These are phyloP conservation scores for Hapsidospora chrysogenum DNA, from an alignment of 495 filamentous ascomycete genomes.

Conservation along the genomic window DNA sequence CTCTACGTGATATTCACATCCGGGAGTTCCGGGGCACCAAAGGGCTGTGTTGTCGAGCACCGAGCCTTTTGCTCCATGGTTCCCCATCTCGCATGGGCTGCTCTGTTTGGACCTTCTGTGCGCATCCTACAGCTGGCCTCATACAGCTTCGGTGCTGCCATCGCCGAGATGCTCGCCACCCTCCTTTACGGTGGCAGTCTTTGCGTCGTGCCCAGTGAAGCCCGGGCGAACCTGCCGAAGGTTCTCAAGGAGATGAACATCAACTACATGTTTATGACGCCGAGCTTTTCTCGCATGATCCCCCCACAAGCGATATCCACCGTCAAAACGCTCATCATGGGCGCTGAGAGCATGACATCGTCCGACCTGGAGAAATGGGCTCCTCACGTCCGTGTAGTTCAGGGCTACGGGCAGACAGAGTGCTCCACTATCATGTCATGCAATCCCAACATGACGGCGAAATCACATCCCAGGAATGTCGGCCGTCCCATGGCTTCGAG, in stretches of 20 bases:
- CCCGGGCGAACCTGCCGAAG: constrained; percentile 11
- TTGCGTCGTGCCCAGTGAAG: constrained; percentile 27
- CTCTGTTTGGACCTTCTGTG: constrained; percentile 22
- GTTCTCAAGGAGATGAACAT: constrained; percentile 6
- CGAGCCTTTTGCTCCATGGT: constrained; percentile 12
- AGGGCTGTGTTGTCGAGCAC: constrained; percentile 25
- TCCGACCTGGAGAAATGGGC: not conserved
- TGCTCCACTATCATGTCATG: constrained; percentile 8
- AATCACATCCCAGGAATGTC: constrained; percentile 14
- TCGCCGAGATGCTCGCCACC: constrained; percentile 50
- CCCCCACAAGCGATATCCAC: constrained; percentile 7
- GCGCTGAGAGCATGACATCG: constrained; percentile 7
- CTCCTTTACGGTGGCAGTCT: constrained; percentile 37
- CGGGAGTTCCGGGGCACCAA: constrained; percentile 36
- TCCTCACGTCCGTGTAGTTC: constrained; percentile 15
- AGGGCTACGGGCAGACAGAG: constrained; percentile 37
- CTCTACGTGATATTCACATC: constrained; percentile 38
- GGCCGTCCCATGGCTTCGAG: constrained; percentile 24
- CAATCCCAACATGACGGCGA: constrained; percentile 3
- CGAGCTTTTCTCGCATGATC: constrained; percentile 3
- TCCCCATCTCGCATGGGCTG: constrained; percentile 19
- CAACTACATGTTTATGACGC: constrained; percentile 5
- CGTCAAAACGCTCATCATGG: constrained; percentile 7
- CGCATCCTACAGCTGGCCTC: constrained; percentile 47
- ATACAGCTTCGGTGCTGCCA: constrained; percentile 50